A percentile compares a stretch with the other conserved stretches of the same genome.
phyloP scores from a whole-genome alignment of 2,329 filamentous ascomycete genomes.

The Hymenoscyphus occultus region DNA sequence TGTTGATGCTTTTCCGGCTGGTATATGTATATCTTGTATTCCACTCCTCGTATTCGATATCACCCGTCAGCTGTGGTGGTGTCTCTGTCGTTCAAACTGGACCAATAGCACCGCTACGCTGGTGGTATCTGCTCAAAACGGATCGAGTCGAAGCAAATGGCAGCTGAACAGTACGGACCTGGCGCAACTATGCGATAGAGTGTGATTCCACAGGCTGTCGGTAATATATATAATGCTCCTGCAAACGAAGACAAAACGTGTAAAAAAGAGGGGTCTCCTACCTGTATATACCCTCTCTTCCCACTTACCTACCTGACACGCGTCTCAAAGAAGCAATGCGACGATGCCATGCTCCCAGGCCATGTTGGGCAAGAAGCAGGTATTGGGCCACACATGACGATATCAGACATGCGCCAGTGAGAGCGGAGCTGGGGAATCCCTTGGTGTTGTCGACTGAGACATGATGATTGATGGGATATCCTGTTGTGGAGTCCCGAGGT shows the following conservation, averaged over 20 bases:
- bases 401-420: constrained; percentile 3
- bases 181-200: background rate
- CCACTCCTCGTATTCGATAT: background rate
- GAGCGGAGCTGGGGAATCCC: constrained; percentile 1
- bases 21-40: background rate
- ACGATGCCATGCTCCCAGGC: background rate
- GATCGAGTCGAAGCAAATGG: background rate
- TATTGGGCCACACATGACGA: constrained; percentile 4
- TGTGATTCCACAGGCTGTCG: background rate
- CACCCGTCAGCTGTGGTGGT: background rate
- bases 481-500: background rate
- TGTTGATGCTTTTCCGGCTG: background rate
- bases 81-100: background rate
- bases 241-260: background rate
- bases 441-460: background rate
- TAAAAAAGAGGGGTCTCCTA: background rate
- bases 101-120: background rate
- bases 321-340: constrained; percentile 3
- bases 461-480: constrained; percentile 1
- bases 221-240: background rate
- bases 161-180: background rate
- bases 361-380: background rate
- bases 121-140: background rate
- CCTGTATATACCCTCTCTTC: constrained; percentile 6
- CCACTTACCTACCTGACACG: background rate